phyloP scores from a whole-genome alignment of 2,329 filamentous ascomycete species.

The Incumbomyces lentus region DNA sequence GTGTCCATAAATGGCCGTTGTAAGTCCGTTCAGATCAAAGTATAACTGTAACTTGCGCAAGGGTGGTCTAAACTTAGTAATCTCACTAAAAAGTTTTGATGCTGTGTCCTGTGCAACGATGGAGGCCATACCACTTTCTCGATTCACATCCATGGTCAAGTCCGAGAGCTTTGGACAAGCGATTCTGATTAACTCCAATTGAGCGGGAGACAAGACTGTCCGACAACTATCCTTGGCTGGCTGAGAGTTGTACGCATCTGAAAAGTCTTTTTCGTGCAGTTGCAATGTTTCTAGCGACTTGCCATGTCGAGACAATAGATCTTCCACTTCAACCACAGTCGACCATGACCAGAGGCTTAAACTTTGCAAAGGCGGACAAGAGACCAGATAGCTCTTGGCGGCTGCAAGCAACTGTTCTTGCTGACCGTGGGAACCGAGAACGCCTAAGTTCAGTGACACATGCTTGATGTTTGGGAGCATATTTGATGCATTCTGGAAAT shows the following conservation, averaged over 20 bases:
- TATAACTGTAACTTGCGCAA: constrained; percentile 6
- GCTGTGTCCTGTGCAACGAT: not conserved
- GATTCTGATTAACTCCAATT: not conserved
- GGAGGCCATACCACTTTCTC: no score
- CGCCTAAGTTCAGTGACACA: constrained; percentile 6
- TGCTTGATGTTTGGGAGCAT: constrained; percentile 9
- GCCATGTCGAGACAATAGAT: constrained; percentile 7
- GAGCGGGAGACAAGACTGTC: not conserved
- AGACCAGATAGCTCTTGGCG: constrained; percentile 4
- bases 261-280: constrained; percentile 7
- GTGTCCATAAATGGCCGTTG: not conserved
- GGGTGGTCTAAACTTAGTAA: not conserved
- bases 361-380: constrained; percentile 3
- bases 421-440: not conserved
- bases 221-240: not conserved
- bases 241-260: not conserved
- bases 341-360: constrained; percentile 8
- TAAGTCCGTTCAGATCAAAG: constrained; percentile 7
- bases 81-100: not conserved
- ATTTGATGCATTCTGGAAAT: constrained; percentile 6
- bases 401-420: not conserved
- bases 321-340: not conserved
- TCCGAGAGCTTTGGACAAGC: constrained; percentile 5
- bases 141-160: constrained; percentile 7
- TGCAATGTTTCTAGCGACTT: constrained; percentile 4